Conservation (phyloP, 495 filamentous ascomycete genomes). For the Podospora didyma region DNA sequence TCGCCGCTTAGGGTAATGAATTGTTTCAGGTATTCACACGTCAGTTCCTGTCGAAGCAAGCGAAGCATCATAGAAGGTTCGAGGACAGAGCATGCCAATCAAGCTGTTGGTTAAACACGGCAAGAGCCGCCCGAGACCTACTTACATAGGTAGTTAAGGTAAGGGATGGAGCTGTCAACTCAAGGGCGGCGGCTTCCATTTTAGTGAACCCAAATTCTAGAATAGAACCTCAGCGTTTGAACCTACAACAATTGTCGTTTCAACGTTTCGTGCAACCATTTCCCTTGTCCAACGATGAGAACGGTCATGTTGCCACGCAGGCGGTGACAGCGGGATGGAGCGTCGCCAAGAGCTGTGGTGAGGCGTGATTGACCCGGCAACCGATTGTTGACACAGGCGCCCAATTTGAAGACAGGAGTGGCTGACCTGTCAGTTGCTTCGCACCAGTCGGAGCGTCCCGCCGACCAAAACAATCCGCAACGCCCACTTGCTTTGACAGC, state of each 20-base stretch:
- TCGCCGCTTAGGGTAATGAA: no score
- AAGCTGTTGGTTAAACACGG: not conserved
- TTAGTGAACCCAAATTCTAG: not conserved
- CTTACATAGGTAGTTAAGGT: not conserved
- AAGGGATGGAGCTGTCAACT: not conserved
- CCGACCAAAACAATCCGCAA: slow-evolving; percentile 8
- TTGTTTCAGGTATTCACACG: no score
- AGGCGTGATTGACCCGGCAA: not conserved
- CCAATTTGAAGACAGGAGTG: not conserved
- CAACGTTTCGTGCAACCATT: no score
- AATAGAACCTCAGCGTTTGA: no score
- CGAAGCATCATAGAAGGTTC: no score
- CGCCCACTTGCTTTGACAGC: not conserved
- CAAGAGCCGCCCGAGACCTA: not conserved
- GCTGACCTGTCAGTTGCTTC: not conserved
- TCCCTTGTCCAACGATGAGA: no score
- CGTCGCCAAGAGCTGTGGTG: not conserved
- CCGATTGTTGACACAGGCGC: not conserved
- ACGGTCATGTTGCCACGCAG: no score
- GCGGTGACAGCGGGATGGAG: not conserved
- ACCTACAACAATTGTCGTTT: no score
- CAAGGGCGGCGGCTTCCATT: no score
- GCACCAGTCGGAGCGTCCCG: slow-evolving; percentile 2
- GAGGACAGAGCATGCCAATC: no score
- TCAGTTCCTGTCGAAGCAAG: no score